These are phyloP conservation scores for Pseudogymnoascus sp. DNA, from an alignment of 2,329 filamentous ascomycete genomes.

Conservation along the genomic window DNA sequence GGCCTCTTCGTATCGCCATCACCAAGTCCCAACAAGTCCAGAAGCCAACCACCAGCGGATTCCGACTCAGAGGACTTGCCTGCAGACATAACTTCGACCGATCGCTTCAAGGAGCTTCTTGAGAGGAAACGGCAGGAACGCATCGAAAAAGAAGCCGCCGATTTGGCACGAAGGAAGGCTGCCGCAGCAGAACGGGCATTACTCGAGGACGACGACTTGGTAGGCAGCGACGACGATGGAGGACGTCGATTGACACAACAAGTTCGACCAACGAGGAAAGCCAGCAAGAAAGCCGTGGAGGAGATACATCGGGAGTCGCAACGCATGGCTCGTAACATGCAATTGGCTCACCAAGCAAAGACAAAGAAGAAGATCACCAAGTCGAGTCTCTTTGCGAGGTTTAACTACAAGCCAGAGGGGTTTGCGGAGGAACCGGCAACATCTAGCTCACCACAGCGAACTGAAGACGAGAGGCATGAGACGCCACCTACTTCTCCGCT, in stretches of 20 bases:
- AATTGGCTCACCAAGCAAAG: slow-evolving; percentile 80
- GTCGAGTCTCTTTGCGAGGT: slow-evolving; percentile 71
- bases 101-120: slow-evolving; percentile 64
- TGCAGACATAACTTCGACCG: slow-evolving; percentile 11
- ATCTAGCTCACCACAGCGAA: slow-evolving; percentile 46
- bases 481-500: slow-evolving; percentile 70
- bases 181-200: slow-evolving; percentile 36
- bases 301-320: slow-evolving; percentile 96
- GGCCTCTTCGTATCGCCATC: slow-evolving; percentile 12
- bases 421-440: slow-evolving; percentile 34
- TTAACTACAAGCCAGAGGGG: slow-evolving; percentile 57
- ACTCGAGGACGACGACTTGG: slow-evolving; percentile 50
- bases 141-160: slow-evolving; percentile 53
- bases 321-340: slow-evolving; percentile 80
- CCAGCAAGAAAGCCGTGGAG: slow-evolving; percentile 88
- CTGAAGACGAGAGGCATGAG: slow-evolving; percentile 47
- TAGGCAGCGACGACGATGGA: slow-evolving; percentile 54
- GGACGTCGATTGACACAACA: slow-evolving; percentile 62
- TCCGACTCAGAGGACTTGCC: slow-evolving; percentile 22
- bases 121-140: slow-evolving; percentile 67
- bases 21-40: slow-evolving; percentile 7
- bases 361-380: slow-evolving; percentile 89
- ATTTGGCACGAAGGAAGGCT: slow-evolving; percentile 40
- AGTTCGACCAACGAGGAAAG: slow-evolving; percentile 67
- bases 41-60: slow-evolving; percentile 11